Evolutionary conservation across 176 grass and related monocot genomes (phyloP).

Genomic region (Leersia perrieri): DNA sequence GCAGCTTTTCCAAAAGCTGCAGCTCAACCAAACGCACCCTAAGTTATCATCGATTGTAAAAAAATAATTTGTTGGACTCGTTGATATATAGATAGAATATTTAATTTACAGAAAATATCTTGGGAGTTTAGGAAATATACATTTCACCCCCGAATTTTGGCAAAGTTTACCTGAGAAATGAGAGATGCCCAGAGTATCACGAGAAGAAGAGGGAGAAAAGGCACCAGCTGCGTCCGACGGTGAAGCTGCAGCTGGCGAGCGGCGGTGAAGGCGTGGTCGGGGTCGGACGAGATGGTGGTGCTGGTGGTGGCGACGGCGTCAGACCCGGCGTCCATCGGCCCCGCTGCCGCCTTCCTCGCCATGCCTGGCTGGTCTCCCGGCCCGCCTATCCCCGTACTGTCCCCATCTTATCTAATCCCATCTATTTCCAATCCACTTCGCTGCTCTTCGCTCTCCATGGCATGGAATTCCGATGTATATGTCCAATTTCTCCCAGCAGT

Average conservation of each 20-base stretch:
- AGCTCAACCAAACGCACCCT: too few relatives aligned
- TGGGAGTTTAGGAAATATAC: too few relatives aligned
- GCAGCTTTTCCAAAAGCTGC: too few relatives aligned
- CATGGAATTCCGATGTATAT: not conserved
- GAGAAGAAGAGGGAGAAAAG: too few relatives aligned
- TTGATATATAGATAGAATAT: too few relatives aligned
- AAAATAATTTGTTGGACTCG: too few relatives aligned
- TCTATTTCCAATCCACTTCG: not conserved
- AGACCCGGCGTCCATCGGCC: constrained; percentile 71
- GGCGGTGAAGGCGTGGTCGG: not conserved
- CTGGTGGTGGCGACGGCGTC: constrained; percentile 68
- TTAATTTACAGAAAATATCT: too few relatives aligned
- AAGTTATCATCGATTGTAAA: too few relatives aligned
- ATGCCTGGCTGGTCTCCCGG: constrained; percentile 73
- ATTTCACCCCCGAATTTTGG: too few relatives aligned
- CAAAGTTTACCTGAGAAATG: too few relatives aligned
- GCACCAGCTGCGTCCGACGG: not conserved
- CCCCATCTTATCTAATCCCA: not conserved
- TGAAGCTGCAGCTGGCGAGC: not conserved
- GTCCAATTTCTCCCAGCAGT: too few relatives aligned
- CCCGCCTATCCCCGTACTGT: constrained; percentile 46
- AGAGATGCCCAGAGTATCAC: too few relatives aligned
- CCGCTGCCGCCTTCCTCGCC: constrained; percentile 69
- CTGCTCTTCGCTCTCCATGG: not conserved
- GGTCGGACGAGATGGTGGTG: constrained; percentile 43